Conservation (phyloP, 176 grass and related monocot species). For the Thalia dealbata region DNA sequence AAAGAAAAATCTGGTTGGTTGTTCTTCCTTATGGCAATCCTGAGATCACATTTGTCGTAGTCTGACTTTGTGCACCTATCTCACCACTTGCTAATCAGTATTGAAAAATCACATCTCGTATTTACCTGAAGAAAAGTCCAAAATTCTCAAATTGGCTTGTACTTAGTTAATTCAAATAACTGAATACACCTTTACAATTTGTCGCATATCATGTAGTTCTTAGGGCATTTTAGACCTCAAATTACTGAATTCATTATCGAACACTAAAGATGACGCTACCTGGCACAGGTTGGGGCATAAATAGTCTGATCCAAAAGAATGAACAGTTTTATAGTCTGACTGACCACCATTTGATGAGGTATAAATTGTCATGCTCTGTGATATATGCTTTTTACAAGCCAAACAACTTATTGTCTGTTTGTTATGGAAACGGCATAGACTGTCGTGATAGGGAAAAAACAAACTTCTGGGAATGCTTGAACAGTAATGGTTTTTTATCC, state of each 20-base stretch:
- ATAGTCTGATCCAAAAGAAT: not conserved
- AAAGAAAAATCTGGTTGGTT: not conserved
- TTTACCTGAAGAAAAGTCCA: not conserved
- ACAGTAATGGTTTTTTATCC: not conserved
- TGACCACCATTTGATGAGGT: too few relatives aligned
- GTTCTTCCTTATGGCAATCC: not conserved
- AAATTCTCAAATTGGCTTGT: not conserved
- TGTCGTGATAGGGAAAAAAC: too few relatives aligned
- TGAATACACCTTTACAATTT: not conserved
- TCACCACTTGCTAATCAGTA: not conserved
- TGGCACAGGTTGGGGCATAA: not conserved
- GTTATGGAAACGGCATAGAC: too few relatives aligned
- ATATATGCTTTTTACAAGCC: not conserved
- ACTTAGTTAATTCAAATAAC: not conserved
- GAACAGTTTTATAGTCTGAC: not conserved
- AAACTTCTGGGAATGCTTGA: not conserved
- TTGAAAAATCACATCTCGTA: not conserved
- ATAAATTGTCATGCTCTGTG: not conserved
- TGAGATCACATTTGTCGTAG: not conserved
- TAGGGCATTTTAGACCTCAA: not conserved
- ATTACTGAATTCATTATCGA: not conserved
- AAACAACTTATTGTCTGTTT: too few relatives aligned
- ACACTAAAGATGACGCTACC: not conserved
- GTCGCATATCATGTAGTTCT: too few relatives aligned
- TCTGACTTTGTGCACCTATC: not conserved